Evolutionary conservation across 2,329 filamentous ascomycete genomes (phyloP), one percentile per base, ranked within the genome.

Genomic region (Fusarium dlaminii): DNA sequence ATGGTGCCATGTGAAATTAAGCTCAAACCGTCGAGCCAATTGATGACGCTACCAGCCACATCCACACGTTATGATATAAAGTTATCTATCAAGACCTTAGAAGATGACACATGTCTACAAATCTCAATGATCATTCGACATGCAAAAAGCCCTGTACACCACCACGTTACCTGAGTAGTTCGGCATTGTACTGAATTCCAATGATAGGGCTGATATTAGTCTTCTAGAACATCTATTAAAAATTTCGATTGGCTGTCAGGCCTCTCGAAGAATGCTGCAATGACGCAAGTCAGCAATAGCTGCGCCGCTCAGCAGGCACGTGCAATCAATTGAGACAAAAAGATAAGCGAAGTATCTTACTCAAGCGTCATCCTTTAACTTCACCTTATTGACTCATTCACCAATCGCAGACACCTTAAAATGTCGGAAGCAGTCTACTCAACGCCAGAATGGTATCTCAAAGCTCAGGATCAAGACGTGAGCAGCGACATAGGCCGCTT

Each of bases 361-460:
- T 42, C 36, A 11, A 27, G 22, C 2, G 6, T 7, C 12, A 20
- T 8, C 11, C 1, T 1, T 22, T 5, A 4, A n/a, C 15, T 18
- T 30, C 14, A 55, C 1, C 9, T 15, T 29, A 8, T 9, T 15
- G 22, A 42, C 18, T 39, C 34, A n/a, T 20, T 34, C 17, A 8
- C 8, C 3, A 27, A 24, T 6, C 30, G 0, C 27, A 32, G 22
- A 8, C 15, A 9, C 1, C 10, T 8, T 2, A 42, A 27, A 43
- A 68, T 68, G 64, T 18, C 48, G 0, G 17, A 39, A 2, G n/a
- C 48, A 1, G 64, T 63, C 0, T 68, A 68, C 12, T 55, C 66
- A 8, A 68, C 56, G 0, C 66, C 66, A n/a, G 66, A 68, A 5
- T 68, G 66, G 66, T 68, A 68, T 51, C 36, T 39, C 5, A 34